Evolutionary conservation across 495 filamentous ascomycete genomes (phyloP), one percentile per base, ranked within the genome.

Genomic region (Daldinia decipiens): DNA sequence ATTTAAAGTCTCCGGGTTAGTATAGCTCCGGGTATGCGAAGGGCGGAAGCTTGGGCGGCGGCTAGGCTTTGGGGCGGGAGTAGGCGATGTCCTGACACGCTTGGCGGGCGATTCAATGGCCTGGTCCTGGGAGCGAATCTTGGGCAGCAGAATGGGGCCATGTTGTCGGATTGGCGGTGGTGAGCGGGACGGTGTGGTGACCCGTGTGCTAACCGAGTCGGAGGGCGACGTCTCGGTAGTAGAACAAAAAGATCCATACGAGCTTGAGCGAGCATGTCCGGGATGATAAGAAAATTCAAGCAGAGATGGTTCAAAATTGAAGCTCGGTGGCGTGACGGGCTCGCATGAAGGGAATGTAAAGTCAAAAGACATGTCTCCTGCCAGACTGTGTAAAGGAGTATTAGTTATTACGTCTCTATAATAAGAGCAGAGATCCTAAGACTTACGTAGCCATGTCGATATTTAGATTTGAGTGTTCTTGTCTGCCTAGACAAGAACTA

Each of bases 41-140:
- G 84, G 82, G 24, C 82, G 83, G 74, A 83, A 84, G 55, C 66
- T 54, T 53, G 57, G 72, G 31, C 75, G 74, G 65, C 67, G 77
- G 39, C 67, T 65, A 15, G 72, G 54, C 59, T 67, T 73, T 12
- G 69, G 54, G 2, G 62, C 62, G 17, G 78, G 77, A n/a, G 71
- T 62, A 29, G 80, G 71, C 15, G 77, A 78, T 39, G 77, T 81
- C 69, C 76, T 78, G 45, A 76, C 72, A 57, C 82, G 80, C 77
- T 84, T 83, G 34, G 79, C 71, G 24, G 79, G 72, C 27, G 79
- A 78, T 39, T 73, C 76, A 65, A 94, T 86, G 58, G 88, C 83
- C 81, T 94, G 90, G 81, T 97, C 94, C 78, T 96, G 93, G 65
- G 87, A 87, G 53, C 94, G 87, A 80, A 97, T 93, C 84, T 92